Percentiles rank a stretch among this genome's conserved stretches.
Evolutionary conservation across 345 rosid genomes (phyloP).

Genomic region (Salix arbutifolia): DNA sequence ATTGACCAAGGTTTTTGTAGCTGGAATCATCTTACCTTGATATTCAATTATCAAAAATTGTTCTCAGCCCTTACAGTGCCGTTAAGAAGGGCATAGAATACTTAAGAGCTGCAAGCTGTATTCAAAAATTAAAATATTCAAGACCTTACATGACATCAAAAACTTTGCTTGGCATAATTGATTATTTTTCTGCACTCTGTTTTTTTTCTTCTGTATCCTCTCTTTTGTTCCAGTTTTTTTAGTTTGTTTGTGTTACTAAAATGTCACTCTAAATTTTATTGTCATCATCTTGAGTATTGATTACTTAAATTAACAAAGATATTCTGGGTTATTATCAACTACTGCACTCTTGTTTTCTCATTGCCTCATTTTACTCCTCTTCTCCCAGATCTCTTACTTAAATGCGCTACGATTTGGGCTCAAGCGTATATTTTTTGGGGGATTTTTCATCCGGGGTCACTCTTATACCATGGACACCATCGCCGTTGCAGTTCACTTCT

Average conservation of each 20-base stretch:
- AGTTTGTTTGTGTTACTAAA: not conserved
- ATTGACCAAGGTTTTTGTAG: not conserved
- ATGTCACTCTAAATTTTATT: not conserved
- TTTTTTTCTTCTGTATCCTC: not conserved
- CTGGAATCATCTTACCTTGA: not conserved
- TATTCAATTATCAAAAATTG: not conserved
- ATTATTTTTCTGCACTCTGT: not conserved
- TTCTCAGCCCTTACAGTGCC: not conserved
- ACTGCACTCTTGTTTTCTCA: not conserved
- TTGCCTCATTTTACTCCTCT: conserved; percentile 1
- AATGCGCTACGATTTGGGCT: conserved; percentile 95
- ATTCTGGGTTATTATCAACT: not conserved
- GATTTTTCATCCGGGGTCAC: conserved; percentile 94
- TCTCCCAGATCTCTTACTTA: conserved; percentile 72
- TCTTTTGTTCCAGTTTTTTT: not conserved
- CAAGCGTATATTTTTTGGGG: conserved; percentile 92
- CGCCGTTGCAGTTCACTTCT: conserved; percentile 95
- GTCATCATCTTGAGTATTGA: not conserved
- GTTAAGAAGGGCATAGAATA: not conserved
- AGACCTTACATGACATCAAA: not conserved
- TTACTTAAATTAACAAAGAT: not conserved
- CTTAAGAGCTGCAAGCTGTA: not conserved
- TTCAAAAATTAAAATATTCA: not conserved
- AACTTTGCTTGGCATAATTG: not conserved
- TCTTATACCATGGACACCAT: conserved; percentile 99